phyloP scores from a whole-genome alignment of 805 yeast species.

The Yarrowia bubula region DNA sequence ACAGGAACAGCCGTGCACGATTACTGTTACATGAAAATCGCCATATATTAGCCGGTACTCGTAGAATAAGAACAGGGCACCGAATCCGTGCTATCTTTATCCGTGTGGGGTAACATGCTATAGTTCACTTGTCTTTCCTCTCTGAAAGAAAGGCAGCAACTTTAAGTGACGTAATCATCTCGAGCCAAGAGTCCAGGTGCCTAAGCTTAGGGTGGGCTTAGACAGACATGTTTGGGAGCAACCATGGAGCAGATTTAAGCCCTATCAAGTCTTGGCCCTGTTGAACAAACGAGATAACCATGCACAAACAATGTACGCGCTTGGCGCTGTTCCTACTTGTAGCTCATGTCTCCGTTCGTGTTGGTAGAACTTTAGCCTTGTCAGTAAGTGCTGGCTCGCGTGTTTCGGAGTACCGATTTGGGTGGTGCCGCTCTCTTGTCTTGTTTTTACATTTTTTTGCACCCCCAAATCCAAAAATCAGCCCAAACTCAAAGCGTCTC shows the following conservation, averaged over 20 bases:
- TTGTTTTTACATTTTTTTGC: neutral
- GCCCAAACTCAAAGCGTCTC: neutral
- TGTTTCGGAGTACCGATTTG: neutral
- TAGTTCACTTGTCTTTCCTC: neutral
- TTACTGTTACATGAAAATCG: neutral
- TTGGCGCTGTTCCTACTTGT: neutral
- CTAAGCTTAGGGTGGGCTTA: too few species aligned
- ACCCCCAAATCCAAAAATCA: neutral
- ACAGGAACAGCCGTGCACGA: neutral
- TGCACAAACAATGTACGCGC: neutral
- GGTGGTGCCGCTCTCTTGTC: neutral
- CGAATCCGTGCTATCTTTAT: neutral
- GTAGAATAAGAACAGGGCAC: neutral
- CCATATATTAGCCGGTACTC: neutral
- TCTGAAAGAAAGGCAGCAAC: neutral
- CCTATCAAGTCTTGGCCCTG: too few species aligned
- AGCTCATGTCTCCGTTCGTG: too few species aligned
- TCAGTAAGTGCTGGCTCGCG: too few species aligned
- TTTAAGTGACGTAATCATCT: constrained; percentile 13
- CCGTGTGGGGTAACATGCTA: neutral
- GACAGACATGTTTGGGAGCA: neutral
- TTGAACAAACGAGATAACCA: neutral
- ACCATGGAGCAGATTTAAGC: neutral
- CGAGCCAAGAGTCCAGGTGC: neutral
- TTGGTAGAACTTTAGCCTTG: too few species aligned